phyloP scores from a whole-genome alignment of 2,329 filamentous ascomycete species.

The Cryphonectria parasitica region DNA sequence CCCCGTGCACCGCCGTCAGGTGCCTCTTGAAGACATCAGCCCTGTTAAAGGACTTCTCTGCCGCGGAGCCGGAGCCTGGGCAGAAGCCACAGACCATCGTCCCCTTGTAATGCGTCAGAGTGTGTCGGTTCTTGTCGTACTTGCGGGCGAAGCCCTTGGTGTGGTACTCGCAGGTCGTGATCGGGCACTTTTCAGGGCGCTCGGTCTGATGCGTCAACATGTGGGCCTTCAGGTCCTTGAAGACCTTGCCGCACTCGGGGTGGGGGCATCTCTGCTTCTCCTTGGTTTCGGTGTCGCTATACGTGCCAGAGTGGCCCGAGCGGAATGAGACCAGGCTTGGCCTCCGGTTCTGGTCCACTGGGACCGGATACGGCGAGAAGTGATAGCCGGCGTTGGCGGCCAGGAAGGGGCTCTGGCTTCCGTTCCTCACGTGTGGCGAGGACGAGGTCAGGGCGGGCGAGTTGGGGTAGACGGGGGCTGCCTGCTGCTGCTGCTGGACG shows the following conservation, averaged over 20 bases:
- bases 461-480: conserved; percentile 48
- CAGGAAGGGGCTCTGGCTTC: conserved; percentile 70
- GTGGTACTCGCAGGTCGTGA: conserved; percentile 89
- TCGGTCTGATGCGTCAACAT: conserved; percentile 93
- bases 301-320: conserved; percentile 63
- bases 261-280: conserved; percentile 78
- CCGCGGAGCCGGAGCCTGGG: conserved; percentile 82
- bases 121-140: conserved; percentile 96
- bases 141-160: conserved; percentile 91
- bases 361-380: conserved; percentile 59
- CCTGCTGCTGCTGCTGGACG: conserved; percentile 20
- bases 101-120: conserved; percentile 93
- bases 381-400: conserved; percentile 40
- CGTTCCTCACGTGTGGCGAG: conserved; percentile 53
- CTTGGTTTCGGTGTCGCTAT: conserved; percentile 66
- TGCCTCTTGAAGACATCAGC: conserved; percentile 97
- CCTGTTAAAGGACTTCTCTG: conserved; percentile 94
- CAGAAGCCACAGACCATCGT: conserved; percentile 98
- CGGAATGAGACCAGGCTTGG: conserved; percentile 73
- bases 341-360: conserved; percentile 56
- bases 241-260: conserved; percentile 80
- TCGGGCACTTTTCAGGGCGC: conserved; percentile 92
- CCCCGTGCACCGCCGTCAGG: conserved; percentile 85
- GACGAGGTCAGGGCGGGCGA: conserved; percentile 68
- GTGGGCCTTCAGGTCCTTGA: conserved; percentile 92